Percentiles rank a stretch among this genome's conserved stretches.
phyloP scores from a whole-genome alignment of 495 filamentous ascomycete genomes.

The Tuber microsphaerosporum region DNA sequence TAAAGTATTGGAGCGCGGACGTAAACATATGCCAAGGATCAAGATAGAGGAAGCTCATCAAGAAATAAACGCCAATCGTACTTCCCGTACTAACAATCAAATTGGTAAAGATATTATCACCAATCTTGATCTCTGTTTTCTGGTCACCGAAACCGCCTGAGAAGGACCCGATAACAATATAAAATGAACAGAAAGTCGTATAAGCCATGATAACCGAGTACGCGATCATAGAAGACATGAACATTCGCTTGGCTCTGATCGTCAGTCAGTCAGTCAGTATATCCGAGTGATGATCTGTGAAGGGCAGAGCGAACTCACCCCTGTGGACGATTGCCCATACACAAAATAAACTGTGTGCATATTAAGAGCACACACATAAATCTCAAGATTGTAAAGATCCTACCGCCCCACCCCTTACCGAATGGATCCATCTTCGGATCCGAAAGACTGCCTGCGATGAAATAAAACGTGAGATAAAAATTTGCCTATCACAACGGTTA shows the following conservation, averaged over 20 bases:
- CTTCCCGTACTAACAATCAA: constrained; percentile 82
- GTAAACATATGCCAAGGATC: constrained; percentile 99
- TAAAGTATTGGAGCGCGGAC: constrained; percentile 83
- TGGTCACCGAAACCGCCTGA: constrained; percentile 45
- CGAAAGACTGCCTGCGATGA: constrained; percentile 88
- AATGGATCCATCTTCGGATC: constrained; percentile 81
- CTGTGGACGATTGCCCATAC: constrained; percentile 96
- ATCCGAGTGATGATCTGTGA: constrained; percentile 1
- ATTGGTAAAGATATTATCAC: constrained; percentile 86
- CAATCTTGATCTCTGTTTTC: constrained; percentile 50
- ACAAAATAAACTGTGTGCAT: constrained; percentile 91
- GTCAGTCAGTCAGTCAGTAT: constrained; percentile 10
- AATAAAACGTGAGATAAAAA: constrained; percentile 98
- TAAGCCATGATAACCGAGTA: constrained; percentile 94
- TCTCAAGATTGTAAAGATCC: constrained; percentile 78
- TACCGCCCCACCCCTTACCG: constrained; percentile 70
- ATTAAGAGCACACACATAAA: constrained; percentile 82
- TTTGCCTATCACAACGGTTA: constrained; percentile 56
- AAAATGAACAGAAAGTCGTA: constrained; percentile 79
- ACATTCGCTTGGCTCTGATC: constrained; percentile 72
- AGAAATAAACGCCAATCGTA: constrained; percentile 89
- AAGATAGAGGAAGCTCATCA: constrained; percentile 90
- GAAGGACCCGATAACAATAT: constrained; percentile 76
- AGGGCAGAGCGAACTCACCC: constrained; percentile 49
- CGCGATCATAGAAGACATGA: constrained; percentile 73